Percentiles rank a stretch among this genome's conserved stretches.
Conservation (phyloP, 208 protist species). For the Herpetomonas tarakana region DNA sequence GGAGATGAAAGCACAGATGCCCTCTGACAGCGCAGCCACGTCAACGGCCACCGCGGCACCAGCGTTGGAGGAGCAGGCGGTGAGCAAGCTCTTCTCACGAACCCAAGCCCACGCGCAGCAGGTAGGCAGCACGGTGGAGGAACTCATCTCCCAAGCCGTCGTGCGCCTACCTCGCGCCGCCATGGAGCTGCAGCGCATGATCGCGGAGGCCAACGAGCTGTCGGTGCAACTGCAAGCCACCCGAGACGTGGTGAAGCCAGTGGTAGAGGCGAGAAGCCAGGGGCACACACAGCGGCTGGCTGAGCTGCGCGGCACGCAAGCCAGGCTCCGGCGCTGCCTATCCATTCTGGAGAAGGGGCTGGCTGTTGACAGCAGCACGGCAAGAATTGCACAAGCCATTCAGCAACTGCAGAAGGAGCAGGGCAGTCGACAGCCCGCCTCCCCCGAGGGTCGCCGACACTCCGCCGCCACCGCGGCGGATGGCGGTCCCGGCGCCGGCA, state of each 20-base stretch:
- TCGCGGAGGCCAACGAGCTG: constrained; percentile 46
- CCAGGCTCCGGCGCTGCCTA: constrained; percentile 46
- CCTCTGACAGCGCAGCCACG: neutral
- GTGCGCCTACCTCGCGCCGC: constrained; percentile 65
- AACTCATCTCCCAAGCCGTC: constrained; percentile 57
- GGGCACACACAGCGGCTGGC: constrained; percentile 30
- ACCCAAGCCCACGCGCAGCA: constrained; percentile 59
- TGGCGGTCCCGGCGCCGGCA: neutral
- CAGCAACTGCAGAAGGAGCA: constrained; percentile 22
- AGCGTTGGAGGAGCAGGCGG: constrained; percentile 31
- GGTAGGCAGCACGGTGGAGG: constrained; percentile 43
- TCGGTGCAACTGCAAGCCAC: constrained; percentile 42
- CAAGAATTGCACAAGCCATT: constrained; percentile 41
- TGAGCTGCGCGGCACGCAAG: constrained; percentile 29
- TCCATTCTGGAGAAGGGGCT: constrained; percentile 43
- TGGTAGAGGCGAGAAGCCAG: constrained; percentile 5
- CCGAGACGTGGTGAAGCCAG: constrained; percentile 28
- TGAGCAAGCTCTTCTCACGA: constrained; percentile 36
- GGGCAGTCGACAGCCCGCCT: neutral
- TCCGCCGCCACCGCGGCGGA: too few species aligned
- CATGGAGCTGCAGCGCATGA: constrained; percentile 70
- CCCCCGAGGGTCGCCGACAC: neutral
- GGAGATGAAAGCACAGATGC: neutral
- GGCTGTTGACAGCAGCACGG: constrained; percentile 40
- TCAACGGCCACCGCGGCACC: too few species aligned